Evolutionary conservation across 768 basidiomycete genomes (phyloP).

Genomic region (Tremella mesenterica): DNA sequence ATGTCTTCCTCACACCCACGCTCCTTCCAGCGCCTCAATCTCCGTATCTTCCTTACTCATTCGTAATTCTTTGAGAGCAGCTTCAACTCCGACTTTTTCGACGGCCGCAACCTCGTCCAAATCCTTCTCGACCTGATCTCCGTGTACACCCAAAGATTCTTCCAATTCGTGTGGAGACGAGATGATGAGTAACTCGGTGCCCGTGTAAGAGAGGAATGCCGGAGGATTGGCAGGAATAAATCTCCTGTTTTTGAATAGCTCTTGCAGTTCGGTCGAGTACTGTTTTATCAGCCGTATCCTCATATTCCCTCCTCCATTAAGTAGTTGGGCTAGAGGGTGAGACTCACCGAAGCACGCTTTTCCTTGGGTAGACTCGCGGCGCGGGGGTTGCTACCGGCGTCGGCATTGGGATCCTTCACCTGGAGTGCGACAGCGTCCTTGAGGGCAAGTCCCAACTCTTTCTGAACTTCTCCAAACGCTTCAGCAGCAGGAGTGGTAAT

Average conservation of each 20-base stretch:
- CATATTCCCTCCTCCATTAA: not conserved
- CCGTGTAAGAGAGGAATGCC: slow-evolving; percentile 27
- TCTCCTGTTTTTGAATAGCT: slow-evolving; percentile 22
- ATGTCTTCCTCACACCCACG: slow-evolving; percentile 22
- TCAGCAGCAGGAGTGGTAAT: slow-evolving; percentile 33
- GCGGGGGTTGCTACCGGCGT: slow-evolving; percentile 21
- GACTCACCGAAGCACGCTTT: slow-evolving; percentile 29
- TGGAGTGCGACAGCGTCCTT: slow-evolving; percentile 30
- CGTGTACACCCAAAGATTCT: slow-evolving; percentile 30
- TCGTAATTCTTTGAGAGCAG: slow-evolving; percentile 35
- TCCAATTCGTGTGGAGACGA: slow-evolving; percentile 29
- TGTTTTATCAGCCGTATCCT: slow-evolving; percentile 1
- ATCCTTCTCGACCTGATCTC: slow-evolving; percentile 30
- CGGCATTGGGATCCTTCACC: slow-evolving; percentile 35
- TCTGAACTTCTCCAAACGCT: slow-evolving; percentile 36
- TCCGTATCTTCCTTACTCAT: slow-evolving; percentile 32
- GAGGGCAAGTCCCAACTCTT: slow-evolving; percentile 27
- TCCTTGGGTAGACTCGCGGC: slow-evolving; percentile 33
- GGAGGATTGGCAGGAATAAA: slow-evolving; percentile 37
- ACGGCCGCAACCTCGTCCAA: slow-evolving; percentile 24
- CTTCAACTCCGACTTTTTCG: slow-evolving; percentile 24
- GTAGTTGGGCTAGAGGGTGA: not conserved
- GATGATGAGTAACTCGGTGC: slow-evolving; percentile 34
- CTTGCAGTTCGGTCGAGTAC: slow-evolving; percentile 26
- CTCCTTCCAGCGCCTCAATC: slow-evolving; percentile 35